These are phyloP conservation scores for Harringtonia aguacate DNA, from an alignment of 2,329 filamentous ascomycete genomes.

Conservation along the genomic window DNA sequence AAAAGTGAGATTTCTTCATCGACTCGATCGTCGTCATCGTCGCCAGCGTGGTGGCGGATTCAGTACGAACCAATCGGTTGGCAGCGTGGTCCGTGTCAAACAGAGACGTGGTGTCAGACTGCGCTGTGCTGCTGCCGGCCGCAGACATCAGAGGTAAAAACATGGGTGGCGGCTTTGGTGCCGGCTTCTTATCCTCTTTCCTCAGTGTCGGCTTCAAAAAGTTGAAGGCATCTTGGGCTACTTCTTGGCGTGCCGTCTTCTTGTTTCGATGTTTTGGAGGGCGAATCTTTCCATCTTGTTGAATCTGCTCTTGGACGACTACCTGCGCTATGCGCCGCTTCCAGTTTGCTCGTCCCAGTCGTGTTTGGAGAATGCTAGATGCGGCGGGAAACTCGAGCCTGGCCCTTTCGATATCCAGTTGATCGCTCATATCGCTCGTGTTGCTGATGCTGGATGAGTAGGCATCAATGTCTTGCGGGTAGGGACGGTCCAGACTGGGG, in stretches of 20 bases:
- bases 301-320: constrained; percentile 5
- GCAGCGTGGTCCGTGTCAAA: constrained; percentile 1
- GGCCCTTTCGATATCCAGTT: constrained; percentile 8
- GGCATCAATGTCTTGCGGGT: constrained; percentile 9
- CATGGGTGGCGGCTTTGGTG: neutral
- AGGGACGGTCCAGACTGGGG: constrained; percentile 9
- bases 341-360: constrained; percentile 10
- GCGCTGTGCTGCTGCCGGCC: constrained; percentile 3
- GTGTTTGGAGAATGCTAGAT: constrained; percentile 8
- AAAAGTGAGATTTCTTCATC: neutral
- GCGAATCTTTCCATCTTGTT: constrained; percentile 4
- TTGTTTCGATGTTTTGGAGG: neutral
- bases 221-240: constrained; percentile 10
- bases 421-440: constrained; percentile 6
- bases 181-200: neutral
- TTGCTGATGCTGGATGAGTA: constrained; percentile 9
- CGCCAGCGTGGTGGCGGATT: constrained; percentile 6
- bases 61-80: neutral
- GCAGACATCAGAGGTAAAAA: constrained; percentile 6
- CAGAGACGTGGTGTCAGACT: constrained; percentile 7
- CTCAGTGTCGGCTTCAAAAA: constrained; percentile 9
- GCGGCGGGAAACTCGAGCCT: constrained; percentile 8
- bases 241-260: constrained; percentile 6
- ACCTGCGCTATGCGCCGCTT: constrained; percentile 8
- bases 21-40: constrained; percentile 7